Percentiles rank a stretch among this genome's conserved stretches.
Evolutionary conservation across 2,329 filamentous ascomycete species (phyloP).

Genomic region (Metarhizium robertsii): DNA sequence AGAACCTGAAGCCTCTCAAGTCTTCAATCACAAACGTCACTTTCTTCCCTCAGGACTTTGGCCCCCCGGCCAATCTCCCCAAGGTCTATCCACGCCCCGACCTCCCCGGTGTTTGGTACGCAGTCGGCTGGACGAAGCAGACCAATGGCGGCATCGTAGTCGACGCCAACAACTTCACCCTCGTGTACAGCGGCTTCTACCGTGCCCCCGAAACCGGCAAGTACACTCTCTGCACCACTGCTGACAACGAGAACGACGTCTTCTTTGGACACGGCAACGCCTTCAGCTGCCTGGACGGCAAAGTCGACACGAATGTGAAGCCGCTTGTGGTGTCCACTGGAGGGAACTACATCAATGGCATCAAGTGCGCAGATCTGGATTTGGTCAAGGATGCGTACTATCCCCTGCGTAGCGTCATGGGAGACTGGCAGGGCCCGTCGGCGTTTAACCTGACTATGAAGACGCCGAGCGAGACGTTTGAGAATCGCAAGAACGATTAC

Average conservation of each 20-base stretch:
- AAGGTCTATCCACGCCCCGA: background rate
- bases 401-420: slow-evolving; percentile 14
- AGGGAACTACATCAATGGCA: slow-evolving; percentile 10
- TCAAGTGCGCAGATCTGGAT: slow-evolving; percentile 9
- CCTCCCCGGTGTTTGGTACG: slow-evolving; percentile 7
- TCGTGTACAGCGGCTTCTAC: slow-evolving; percentile 13
- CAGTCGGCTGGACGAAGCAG: slow-evolving; percentile 4
- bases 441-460: slow-evolving; percentile 8
- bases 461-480: slow-evolving; percentile 5
- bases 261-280: slow-evolving; percentile 14
- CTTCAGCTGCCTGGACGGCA: slow-evolving; percentile 9
- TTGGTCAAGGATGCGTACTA: slow-evolving; percentile 10
- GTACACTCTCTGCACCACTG: slow-evolving; percentile 13
- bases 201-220: slow-evolving; percentile 8
- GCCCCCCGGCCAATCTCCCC: background rate
- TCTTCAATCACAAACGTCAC: slow-evolving; percentile 8
- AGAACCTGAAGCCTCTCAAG: slow-evolving; percentile 7
- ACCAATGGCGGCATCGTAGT: slow-evolving; percentile 11
- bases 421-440: slow-evolving; percentile 10
- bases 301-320: slow-evolving; percentile 1
- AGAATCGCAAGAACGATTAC: slow-evolving; percentile 6
- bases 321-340: slow-evolving; percentile 9
- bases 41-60: slow-evolving; percentile 11
- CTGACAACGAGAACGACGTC: slow-evolving; percentile 14
- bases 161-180: slow-evolving; percentile 15